Conservation (phyloP, 176 grass and related monocot species). For the Cocos nucifera region DNA sequence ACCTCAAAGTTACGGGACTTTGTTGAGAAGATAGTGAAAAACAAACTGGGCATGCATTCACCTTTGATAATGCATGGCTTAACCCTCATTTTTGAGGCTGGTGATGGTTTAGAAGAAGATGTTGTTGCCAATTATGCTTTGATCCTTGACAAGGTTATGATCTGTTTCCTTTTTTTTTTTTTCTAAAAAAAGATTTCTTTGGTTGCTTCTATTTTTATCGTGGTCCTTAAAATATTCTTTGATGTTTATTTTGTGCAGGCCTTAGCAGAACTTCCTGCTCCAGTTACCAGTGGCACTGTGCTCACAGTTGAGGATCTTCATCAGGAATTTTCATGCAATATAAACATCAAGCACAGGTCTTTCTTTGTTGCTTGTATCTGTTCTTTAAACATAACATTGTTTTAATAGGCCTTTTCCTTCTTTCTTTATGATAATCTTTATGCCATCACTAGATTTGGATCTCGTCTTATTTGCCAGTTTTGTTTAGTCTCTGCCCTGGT, state of each 20-base stretch:
- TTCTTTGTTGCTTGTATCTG: not conserved
- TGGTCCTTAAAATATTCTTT: not conserved
- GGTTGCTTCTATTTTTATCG: constrained; percentile 1
- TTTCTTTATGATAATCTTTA: not conserved
- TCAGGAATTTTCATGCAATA: constrained; percentile 81
- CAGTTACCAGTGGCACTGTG: constrained; percentile 71
- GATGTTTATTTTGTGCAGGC: constrained; percentile 29
- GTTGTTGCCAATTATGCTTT: constrained; percentile 57
- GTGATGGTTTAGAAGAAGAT: constrained; percentile 74
- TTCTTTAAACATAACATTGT: not conserved
- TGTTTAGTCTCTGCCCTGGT: too few species aligned
- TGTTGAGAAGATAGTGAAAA: constrained; percentile 81
- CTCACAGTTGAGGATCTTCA: constrained; percentile 88
- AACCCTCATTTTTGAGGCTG: constrained; percentile 78
- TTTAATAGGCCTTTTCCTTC: not conserved
- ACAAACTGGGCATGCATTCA: constrained; percentile 88
- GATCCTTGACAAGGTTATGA: constrained; percentile 82
- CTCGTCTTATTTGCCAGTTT: too few species aligned
- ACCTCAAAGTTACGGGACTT: constrained; percentile 72
- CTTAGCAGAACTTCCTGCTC: constrained; percentile 69
- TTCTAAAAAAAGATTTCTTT: not conserved
- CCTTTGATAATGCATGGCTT: constrained; percentile 78
- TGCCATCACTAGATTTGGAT: too few species aligned
- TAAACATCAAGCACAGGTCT: constrained; percentile 98
- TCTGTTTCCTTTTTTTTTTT: not conserved